Conservation (phyloP, 768 basidiomycete species). For the Lactarius evosmus region DNA sequence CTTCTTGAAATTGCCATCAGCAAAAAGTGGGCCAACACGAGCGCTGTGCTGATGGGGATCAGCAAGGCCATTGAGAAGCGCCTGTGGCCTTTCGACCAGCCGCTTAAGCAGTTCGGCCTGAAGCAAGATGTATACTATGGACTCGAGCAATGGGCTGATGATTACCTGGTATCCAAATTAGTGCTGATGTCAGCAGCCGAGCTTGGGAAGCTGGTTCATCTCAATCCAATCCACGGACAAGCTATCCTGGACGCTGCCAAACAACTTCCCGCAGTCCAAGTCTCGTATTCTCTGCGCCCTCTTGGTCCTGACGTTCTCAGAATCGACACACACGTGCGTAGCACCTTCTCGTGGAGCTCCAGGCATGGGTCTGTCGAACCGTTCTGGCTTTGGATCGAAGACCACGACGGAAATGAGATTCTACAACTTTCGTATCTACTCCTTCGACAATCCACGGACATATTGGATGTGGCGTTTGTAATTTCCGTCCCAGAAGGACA, state of each 20-base stretch:
- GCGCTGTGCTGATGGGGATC: constrained; percentile 77
- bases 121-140: constrained; percentile 75
- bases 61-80: constrained; percentile 92
- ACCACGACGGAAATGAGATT: constrained; percentile 74
- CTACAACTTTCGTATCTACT: constrained; percentile 73
- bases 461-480: constrained; percentile 69
- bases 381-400: constrained; percentile 97
- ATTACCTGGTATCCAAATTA: constrained; percentile 71
- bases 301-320: constrained; percentile 81
- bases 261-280: constrained; percentile 73
- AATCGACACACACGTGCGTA: constrained; percentile 59
- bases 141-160: constrained; percentile 76
- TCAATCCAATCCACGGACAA: constrained; percentile 81
- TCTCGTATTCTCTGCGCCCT: constrained; percentile 72
- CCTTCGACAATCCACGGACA: constrained; percentile 62
- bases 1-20: constrained; percentile 93
- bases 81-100: constrained; percentile 94
- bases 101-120: constrained; percentile 76
- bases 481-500: constrained; percentile 64
- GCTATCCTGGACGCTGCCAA: constrained; percentile 77
- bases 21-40: constrained; percentile 84
- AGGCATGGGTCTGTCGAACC: constrained; percentile 79
- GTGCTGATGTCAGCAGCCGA: constrained; percentile 61
- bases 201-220: constrained; percentile 74
- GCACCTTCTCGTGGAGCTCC: constrained; percentile 75